These are phyloP conservation scores for Ceratobasidium sp. DNA, from an alignment of 1,284 basidiomycete genomes.

Conservation along the genomic window DNA sequence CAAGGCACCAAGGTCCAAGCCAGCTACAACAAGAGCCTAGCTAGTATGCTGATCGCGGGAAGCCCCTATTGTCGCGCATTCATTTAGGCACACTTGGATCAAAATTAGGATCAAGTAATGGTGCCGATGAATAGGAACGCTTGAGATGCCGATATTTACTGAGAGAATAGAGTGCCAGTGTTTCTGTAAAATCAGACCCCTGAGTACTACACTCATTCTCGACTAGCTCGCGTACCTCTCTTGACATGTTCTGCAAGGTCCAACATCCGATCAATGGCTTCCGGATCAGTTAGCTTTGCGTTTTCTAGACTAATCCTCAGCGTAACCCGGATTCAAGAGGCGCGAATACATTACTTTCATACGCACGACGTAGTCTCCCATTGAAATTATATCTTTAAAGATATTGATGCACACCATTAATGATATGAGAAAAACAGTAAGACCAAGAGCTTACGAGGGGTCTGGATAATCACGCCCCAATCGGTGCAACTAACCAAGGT, in stretches of 20 bases:
- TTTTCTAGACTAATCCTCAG: slow-evolving; percentile 65
- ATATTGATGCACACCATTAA: slow-evolving; percentile 33
- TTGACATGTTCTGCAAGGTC: slow-evolving; percentile 86
- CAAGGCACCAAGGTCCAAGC: too few species aligned
- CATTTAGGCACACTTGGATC: too few species aligned
- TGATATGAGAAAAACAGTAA: slow-evolving; percentile 43
- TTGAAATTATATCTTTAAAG: slow-evolving; percentile 72
- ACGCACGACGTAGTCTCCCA: slow-evolving; percentile 68
- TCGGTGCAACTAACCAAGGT: slow-evolving; percentile 57
- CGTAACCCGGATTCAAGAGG: neutral
- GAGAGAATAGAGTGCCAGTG: slow-evolving; percentile 81
- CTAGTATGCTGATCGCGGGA: too few species aligned
- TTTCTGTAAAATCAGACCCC: slow-evolving; percentile 70
- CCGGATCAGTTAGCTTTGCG: slow-evolving; percentile 66
- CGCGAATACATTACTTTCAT: slow-evolving; percentile 63
- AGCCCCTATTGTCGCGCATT: too few species aligned
- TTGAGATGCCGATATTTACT: slow-evolving; percentile 86
- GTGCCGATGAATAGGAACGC: slow-evolving; percentile 62
- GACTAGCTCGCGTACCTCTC: slow-evolving; percentile 67
- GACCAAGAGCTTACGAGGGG: slow-evolving; percentile 72
- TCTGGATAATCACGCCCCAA: slow-evolving; percentile 80
- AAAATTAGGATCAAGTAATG: too few species aligned
- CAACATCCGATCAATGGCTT: slow-evolving; percentile 79
- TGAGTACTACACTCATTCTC: neutral
- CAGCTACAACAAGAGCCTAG: too few species aligned